Base-by-base conservation (phyloP, 1,284 basidiomycete genomes). In the Leucoagaricus sp. region DNA sequence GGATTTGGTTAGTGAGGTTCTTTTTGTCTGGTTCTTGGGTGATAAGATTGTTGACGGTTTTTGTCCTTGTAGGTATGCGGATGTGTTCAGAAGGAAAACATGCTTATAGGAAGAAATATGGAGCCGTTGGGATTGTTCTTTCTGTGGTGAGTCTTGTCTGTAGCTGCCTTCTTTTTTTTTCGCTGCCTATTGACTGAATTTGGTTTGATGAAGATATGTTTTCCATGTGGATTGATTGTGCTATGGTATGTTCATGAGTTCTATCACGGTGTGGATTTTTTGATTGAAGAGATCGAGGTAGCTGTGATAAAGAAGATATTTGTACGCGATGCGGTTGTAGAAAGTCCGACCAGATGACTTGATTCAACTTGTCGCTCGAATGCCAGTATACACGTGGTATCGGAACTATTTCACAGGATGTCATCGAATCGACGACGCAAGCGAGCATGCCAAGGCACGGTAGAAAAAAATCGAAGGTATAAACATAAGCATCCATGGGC, bases 171-270 rank as follows among this genome's bases (percentile, higher is more conserved):
- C 19, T 17, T 8, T 2, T 42, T 51, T 17, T 12, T 4, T 12
- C 15, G 4, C 13, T 17, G 26, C 2, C 29, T 10, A n/a, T 8
- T 12, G 44, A 7, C 21, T 13, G 44, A 17, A 21, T 15, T 4
- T 38, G 36, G 26, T 41, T 28, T 4, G n/a, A n/a, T n/a, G n/a
- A 25, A 53, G 40, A 17, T 45, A 8, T 53, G 26, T 21, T 53
- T 53, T 19, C 50, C 50, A 7, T 44, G 40, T 19, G 50, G 50
- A 44, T 13, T 53, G 28, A 28, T 53, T 15, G 50, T 17, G 1
- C 26, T 44, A 10, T 42, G 38, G 50, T 53, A 25, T 8, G 50
- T 33, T 5, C 26, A 4, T 28, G 7, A 17, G 4, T 15, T 4
- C 13, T 28, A 8, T 26, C 17, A 10, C 26, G 15, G 33, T 25